phyloP scores from a whole-genome alignment of 345 rosid genomes.

The Eucalyptus guilfoylei region DNA sequence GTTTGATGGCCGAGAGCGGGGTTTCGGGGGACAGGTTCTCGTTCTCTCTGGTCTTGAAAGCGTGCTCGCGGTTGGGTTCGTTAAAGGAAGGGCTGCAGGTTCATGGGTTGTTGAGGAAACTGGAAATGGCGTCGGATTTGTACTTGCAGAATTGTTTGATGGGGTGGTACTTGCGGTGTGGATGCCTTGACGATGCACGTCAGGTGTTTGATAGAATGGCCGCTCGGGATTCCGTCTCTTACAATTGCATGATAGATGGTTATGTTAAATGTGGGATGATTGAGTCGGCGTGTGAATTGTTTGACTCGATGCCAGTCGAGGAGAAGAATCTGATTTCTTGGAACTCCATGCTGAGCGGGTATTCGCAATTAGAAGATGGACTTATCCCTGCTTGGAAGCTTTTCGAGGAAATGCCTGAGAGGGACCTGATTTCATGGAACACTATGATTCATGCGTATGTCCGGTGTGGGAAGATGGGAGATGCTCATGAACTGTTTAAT shows the following conservation, averaged over 20 bases:
- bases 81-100: slow-evolving; percentile 30
- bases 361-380: slow-evolving; percentile 16
- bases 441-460: slow-evolving; percentile 28
- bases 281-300: slow-evolving; percentile 29
- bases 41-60: slow-evolving; percentile 32
- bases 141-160: slow-evolving; percentile 32
- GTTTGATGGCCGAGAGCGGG: slow-evolving; percentile 26
- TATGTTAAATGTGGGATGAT: slow-evolving; percentile 38
- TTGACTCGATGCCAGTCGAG: slow-evolving; percentile 28
- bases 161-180: slow-evolving; percentile 3
- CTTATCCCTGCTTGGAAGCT: slow-evolving; percentile 22
- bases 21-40: slow-evolving; percentile 23
- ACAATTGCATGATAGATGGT: slow-evolving; percentile 36
- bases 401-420: slow-evolving; percentile 42
- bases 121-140: slow-evolving; percentile 9
- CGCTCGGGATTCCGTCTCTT: slow-evolving; percentile 24
- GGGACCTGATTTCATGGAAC: slow-evolving; percentile 39
- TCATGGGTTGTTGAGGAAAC: slow-evolving; percentile 33
- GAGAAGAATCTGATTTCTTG: slow-evolving; percentile 41
- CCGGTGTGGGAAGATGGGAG: slow-evolving; percentile 21
- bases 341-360: slow-evolving; percentile 63
- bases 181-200: slow-evolving; percentile 5
- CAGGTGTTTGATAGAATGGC: slow-evolving; percentile 22
- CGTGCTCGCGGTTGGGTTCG: slow-evolving; percentile 27
- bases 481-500: slow-evolving; percentile 25